Base-by-base conservation (phyloP, 257 asterid genomes). In the Lycium ferocissimum region DNA sequence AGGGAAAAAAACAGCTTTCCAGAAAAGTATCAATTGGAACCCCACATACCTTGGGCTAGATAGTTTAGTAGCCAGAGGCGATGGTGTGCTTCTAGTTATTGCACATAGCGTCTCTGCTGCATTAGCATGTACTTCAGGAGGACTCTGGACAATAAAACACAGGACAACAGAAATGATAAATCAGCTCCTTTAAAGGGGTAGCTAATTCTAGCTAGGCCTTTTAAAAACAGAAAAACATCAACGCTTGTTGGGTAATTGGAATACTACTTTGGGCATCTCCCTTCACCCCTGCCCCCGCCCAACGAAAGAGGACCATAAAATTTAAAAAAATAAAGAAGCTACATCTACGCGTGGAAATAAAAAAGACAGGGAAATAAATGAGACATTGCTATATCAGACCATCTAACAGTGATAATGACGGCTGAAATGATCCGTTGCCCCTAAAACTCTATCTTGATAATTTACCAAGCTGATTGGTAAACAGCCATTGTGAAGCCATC, bases 111-210 rank as follows among this genome's bases (percentile, higher is more conserved):
- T 93, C 89, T 97, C 99, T 79, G 99, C 98, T 81, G 98, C 94
- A 91, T 97, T 97, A 83, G 97, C 98, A 85, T 97, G 98, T 76
- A 95, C 98, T 90, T 97, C 99, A 83, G 98, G 95, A 86, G 96
- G 86, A 90, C 91, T 89, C 99, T 97, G 98, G 69, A 87, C 35
- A 26, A 49, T 58, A 84, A 83, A 49, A 86, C 26, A 84, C 26
- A 84, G 49, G 56, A 86, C 45, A 76, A 49, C 59, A 76, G 45
- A 51, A 76, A 76, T 51, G 62, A 26, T 12, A 75, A 51, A 75
- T 75, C 43, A 75, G 61, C 81, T 51, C 61, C 56, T 75, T 47
- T 75, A 49, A 47, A 75, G 56, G 81, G 81, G 20, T 47, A 75
- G 43, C 43, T 75, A 75, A 76, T 76, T 76, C 62, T 22, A 49